Base-by-base conservation (phyloP, 2,329 filamentous ascomycete genomes). In the Zymoseptoria pseudotritici region DNA sequence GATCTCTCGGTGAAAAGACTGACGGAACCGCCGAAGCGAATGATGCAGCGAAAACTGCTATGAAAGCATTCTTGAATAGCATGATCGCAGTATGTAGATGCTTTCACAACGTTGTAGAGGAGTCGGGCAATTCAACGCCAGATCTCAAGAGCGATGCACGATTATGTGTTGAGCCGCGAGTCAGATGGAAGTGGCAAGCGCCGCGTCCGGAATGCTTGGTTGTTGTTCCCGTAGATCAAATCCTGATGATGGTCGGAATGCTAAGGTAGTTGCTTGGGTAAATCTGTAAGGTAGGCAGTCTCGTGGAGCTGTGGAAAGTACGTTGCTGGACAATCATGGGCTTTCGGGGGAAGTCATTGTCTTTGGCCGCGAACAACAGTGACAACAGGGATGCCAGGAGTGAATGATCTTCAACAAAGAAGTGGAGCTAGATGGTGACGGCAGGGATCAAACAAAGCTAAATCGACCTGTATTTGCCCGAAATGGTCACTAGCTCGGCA, bases 1-100 rank as follows among this genome's bases (percentile, higher is more conserved):
- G 52, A 52, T 13, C 46, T 8, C 21, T 19, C 36, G 10, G 24
- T 60, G 6, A 22, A 20, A n/a, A 22, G 26, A 67, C 65, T 52
- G 62, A 69, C 69, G 68, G 70, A 55, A 65, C 65, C 60, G 69
- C 68, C 29, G 59, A 54, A 31, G 66, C 64, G 36, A 59, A 58
- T 49, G 62, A 53, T 55, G 61, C 64, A 36, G 67, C 68, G 65
- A 65, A 70, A 49, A 69, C 61, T 59, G 68, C 67, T 50, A 66
- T 49, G 52, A 66, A 26, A 56, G 65, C 62, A 54, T 58, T 61
- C 53, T 51, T 65, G 63, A 70, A 64, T 57, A 66, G 59, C 69
- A 71, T 71, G 22, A 29, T 29, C 7, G 52, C 22, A 19, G 20
- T 26, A 53, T 53, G 20, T 24, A 46, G 13, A 46, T 46, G 36